Conservation (phyloP, 495 filamentous ascomycete species). For the Neurospora terricola region DNA sequence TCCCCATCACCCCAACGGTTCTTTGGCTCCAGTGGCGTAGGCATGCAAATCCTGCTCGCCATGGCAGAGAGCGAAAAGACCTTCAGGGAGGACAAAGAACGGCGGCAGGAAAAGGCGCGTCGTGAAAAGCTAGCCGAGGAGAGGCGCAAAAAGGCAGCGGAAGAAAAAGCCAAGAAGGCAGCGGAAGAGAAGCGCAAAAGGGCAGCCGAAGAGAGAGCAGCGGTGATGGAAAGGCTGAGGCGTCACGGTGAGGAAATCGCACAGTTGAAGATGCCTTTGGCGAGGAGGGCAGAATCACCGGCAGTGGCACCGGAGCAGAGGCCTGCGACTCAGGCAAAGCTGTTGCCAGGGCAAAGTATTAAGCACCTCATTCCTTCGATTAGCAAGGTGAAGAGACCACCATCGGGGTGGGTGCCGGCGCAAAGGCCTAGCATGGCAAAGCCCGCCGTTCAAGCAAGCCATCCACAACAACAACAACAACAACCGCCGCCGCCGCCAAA, state of each 20-base stretch:
- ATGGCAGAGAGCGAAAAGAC: constrained; percentile 3
- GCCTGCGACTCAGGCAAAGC: neutral
- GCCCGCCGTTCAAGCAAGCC: neutral
- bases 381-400: neutral
- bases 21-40: constrained; percentile 9
- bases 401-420: neutral
- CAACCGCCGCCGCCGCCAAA: neutral
- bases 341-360: neutral
- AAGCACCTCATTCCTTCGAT: neutral
- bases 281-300: neutral
- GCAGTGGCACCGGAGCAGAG: neutral
- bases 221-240: neutral
- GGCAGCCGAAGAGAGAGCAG: neutral
- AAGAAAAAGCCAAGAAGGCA: neutral
- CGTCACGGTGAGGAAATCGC: neutral
- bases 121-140: neutral
- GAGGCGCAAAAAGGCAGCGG: neutral
- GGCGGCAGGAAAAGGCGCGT: neutral
- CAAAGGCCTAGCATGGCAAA: neutral
- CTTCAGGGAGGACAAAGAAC: constrained; percentile 5
- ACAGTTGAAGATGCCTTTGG: neutral
- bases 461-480: neutral
- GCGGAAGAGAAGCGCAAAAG: neutral
- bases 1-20: constrained; percentile 4
- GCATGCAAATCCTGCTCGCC: neutral